Percentiles rank a stretch among this genome's conserved stretches.
These are phyloP conservation scores for Chaetomium cochliodes DNA, from an alignment of 495 filamentous ascomycete species.

Conservation along the genomic window DNA sequence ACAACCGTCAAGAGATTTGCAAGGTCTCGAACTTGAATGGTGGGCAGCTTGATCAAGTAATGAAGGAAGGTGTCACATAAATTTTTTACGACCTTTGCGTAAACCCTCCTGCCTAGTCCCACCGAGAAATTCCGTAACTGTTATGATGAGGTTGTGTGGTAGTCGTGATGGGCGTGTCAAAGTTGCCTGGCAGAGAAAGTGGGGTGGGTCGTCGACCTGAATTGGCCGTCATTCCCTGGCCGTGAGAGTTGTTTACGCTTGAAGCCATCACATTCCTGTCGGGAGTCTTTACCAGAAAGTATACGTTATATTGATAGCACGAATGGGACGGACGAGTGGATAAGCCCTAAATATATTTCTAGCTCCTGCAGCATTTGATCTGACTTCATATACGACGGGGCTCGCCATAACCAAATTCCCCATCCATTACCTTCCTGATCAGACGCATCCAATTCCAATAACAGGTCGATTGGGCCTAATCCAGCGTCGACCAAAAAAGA, in stretches of 20 bases:
- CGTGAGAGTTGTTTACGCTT: neutral
- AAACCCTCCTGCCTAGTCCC: neutral
- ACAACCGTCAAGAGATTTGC: neutral
- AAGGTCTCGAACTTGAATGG: neutral
- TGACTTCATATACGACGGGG: neutral
- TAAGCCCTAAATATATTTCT: neutral
- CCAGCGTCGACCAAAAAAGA: neutral
- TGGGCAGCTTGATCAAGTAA: neutral
- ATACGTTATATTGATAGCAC: neutral
- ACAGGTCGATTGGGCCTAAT: neutral
- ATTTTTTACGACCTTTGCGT: neutral
- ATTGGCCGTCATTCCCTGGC: neutral
- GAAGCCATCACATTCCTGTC: too few relatives aligned
- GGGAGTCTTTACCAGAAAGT: neutral
- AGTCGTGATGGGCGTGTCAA: slow-evolving; percentile 11
- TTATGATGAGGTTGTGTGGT: neutral
- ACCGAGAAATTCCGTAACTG: too few relatives aligned
- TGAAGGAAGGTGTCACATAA: neutral
- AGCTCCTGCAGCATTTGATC: neutral
- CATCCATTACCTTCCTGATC: neutral
- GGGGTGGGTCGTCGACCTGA: slow-evolving; percentile 7
- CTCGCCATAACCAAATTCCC: neutral
- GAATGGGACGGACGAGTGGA: neutral
- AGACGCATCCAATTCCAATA: neutral
- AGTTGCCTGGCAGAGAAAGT: neutral